Percentiles rank a stretch among this genome's conserved stretches.
Evolutionary conservation across 805 yeast species (phyloP).

Genomic region (Grigorovia transvaalensis): DNA sequence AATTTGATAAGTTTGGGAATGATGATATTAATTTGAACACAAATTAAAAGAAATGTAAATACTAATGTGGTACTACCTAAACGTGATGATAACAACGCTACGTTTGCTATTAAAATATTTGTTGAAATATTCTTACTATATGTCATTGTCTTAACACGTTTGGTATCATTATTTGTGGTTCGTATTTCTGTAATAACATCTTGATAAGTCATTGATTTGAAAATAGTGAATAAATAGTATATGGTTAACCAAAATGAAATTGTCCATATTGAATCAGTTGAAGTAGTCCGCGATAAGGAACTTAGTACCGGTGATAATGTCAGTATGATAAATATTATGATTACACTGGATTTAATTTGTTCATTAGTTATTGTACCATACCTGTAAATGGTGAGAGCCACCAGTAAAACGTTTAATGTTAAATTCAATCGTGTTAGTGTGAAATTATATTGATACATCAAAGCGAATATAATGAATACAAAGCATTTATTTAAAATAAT

Average conservation of each 20-base stretch:
- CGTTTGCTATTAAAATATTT: constrained; percentile 73
- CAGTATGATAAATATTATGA: constrained; percentile 60
- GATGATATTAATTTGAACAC: constrained; percentile 25
- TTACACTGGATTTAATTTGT: constrained; percentile 49
- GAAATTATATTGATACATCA: constrained; percentile 15
- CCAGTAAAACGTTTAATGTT: neutral
- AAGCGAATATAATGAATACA: constrained; percentile 52
- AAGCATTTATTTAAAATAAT: constrained; percentile 47
- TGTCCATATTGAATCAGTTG: constrained; percentile 94
- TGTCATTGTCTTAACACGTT: constrained; percentile 4
- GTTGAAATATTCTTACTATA: constrained; percentile 55
- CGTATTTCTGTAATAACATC: neutral
- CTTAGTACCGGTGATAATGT: constrained; percentile 84
- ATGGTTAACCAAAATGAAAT: constrained; percentile 69
- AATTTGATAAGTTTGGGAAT: constrained; percentile 19
- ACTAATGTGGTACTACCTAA: constrained; percentile 63
- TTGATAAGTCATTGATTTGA: constrained; percentile 5
- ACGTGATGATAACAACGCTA: constrained; percentile 86
- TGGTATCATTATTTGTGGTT: constrained; percentile 1
- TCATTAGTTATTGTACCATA: neutral
- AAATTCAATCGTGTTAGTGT: constrained; percentile 15
- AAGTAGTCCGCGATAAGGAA: constrained; percentile 77
- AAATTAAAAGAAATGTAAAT: constrained; percentile 64
- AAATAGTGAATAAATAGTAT: constrained; percentile 39
- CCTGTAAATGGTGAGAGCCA: neutral